phyloP scores from a whole-genome alignment of 768 basidiomycete species.

The Leccinellum albellum region DNA sequence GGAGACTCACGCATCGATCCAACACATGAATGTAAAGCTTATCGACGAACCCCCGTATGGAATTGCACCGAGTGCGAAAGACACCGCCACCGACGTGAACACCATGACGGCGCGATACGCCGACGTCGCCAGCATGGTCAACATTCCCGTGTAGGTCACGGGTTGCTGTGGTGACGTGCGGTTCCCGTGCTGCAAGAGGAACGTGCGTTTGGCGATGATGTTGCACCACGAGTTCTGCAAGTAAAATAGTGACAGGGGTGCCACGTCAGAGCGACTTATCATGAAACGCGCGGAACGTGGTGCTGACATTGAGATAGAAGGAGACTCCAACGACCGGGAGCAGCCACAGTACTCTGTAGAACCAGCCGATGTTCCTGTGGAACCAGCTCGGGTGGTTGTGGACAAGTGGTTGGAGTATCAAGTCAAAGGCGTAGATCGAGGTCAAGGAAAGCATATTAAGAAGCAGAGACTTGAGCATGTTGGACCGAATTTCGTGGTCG shows the following conservation, averaged over 20 bases:
- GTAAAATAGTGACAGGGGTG: background rate
- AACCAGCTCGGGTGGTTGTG: conserved; percentile 61
- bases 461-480: conserved; percentile 70
- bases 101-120: conserved; percentile 84
- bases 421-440: conserved; percentile 75
- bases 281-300: conserved; percentile 4
- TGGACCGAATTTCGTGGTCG: conserved; percentile 71
- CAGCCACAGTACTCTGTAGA: conserved; percentile 77
- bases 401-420: conserved; percentile 65
- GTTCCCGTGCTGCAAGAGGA: conserved; percentile 64
- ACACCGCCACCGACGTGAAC: conserved; percentile 66
- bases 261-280: conserved; percentile 13
- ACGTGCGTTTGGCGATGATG: conserved; percentile 71
- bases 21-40: conserved; percentile 74
- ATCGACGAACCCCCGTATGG: conserved; percentile 60
- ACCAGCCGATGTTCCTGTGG: conserved; percentile 69
- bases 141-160: conserved; percentile 62
- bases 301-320: conserved; percentile 77
- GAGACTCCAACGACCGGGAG: conserved; percentile 72
- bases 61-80: conserved; percentile 57
- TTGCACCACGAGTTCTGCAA: conserved; percentile 73
- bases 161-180: conserved; percentile 50
- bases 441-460: conserved; percentile 68
- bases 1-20: conserved; percentile 77
- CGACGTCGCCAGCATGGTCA: conserved; percentile 73